Evolutionary conservation across 73 alveolate species (phyloP), one percentile per base, ranked within the genome.

Genomic region (Paramecium bursaria): DNA sequence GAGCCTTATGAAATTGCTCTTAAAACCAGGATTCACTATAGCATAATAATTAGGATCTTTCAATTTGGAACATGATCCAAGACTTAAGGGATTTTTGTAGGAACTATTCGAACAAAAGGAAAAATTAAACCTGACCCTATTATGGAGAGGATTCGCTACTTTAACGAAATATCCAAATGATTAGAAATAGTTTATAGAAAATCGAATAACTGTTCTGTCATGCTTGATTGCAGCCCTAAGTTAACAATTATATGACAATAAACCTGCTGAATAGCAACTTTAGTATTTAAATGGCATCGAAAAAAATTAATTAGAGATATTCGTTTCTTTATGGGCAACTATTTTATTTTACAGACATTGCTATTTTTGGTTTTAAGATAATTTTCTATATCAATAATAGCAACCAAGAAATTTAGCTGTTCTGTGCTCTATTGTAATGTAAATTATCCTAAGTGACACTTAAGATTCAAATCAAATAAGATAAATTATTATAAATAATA

Each of bases 91-190:
- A 5, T 42, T 67, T 4, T 22, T 67, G 5, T 17, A 67, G 23
- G 22, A 67, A 67, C 44, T 42, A 57, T 14, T 67, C 7, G 60
- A 67, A 17, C 33, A 42, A 11, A 47, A 67, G 33, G 21, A 39
- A 14, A 39, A 67, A 14, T 14, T 67, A n/a, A 42, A 42, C 33
- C 13, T 67, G 44, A 47, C 33, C 19, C 19, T 39, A 25, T 9
- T 67, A 11, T 67, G 82, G 82, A 67, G 82, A 67, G 82, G 82
- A 9, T 44, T 67, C 33, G 82, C 82, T 39, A 67, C 82, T 3
- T 67, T 67, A 6, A 67, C 82, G 2, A 67, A 67, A 14, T 67
- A 67, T 42, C 82, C 82, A 5, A 67, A 67, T 39, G 82, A 67
- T 67, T 23, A 67, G 21, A 67, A 67, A 42, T 11, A 67, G 44